These are phyloP conservation scores for Beauveria bassiana DNA, from an alignment of 2,329 filamentous ascomycete species.

Conservation along the genomic window DNA sequence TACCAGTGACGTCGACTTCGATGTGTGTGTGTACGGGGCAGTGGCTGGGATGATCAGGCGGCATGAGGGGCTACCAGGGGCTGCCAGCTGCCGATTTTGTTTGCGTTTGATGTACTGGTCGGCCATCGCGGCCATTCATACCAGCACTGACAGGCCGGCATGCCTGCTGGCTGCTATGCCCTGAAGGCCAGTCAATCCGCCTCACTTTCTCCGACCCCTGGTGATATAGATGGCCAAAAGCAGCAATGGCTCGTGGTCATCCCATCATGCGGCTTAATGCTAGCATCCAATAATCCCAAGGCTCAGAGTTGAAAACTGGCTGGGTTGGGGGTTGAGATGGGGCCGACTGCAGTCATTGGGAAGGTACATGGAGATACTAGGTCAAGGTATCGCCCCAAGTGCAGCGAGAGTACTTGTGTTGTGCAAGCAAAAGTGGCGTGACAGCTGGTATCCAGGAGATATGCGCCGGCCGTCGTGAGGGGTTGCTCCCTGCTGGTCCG, in stretches of 20 bases:
- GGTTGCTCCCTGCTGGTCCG: background rate
- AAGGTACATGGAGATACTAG: conserved; percentile 8
- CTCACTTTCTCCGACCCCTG: background rate
- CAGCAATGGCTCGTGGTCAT: conserved; percentile 3
- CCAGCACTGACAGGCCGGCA: background rate
- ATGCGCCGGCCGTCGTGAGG: background rate
- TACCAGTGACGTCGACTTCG: background rate
- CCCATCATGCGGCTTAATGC: background rate
- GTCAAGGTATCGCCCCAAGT: background rate
- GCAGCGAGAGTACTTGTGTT: background rate
- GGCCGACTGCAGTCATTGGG: background rate
- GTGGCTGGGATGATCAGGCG: background rate
- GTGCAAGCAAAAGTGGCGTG: conserved; percentile 4
- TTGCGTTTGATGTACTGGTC: background rate
- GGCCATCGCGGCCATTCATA: background rate
- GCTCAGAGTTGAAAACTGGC: background rate
- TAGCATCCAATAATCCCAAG: background rate
- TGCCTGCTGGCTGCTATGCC: background rate
- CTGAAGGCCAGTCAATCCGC: background rate
- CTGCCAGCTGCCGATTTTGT: background rate
- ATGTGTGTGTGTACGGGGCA: background rate
- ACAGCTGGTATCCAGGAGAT: background rate
- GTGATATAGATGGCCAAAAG: background rate
- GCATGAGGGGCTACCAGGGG: background rate
- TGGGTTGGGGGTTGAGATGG: background rate